Evolutionary conservation across 2,329 filamentous ascomycete species (phyloP).

Genomic region (Gaeumannomyces sp.): DNA sequence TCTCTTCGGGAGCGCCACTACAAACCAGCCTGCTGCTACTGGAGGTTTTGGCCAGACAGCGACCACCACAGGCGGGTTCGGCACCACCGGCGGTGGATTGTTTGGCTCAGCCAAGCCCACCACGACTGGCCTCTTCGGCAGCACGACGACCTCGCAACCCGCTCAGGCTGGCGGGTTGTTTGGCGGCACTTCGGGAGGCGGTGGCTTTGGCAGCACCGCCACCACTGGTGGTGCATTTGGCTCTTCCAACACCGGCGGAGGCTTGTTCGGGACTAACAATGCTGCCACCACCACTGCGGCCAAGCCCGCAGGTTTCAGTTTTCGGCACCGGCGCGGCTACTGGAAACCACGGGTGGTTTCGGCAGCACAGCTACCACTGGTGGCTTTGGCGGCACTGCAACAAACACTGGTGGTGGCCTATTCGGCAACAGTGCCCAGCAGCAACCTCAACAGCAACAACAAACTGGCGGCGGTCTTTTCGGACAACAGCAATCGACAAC

Average conservation of each 20-base stretch:
- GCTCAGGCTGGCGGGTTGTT: slow-evolving; percentile 31
- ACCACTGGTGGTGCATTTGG: slow-evolving; percentile 24
- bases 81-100: slow-evolving; percentile 29
- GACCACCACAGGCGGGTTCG: slow-evolving; percentile 31
- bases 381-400: slow-evolving; percentile 37
- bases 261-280: slow-evolving; percentile 22
- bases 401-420: slow-evolving; percentile 26
- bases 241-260: slow-evolving; percentile 22
- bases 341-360: slow-evolving; percentile 23
- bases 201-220: slow-evolving; percentile 18
- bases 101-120: slow-evolving; percentile 31
- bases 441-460: slow-evolving; percentile 3
- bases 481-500: slow-evolving; percentile 10
- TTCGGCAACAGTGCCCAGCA: slow-evolving; percentile 13
- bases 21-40: slow-evolving; percentile 27
- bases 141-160: slow-evolving; percentile 26
- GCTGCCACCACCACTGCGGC: slow-evolving; percentile 13
- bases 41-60: slow-evolving; percentile 25
- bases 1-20: slow-evolving; percentile 30
- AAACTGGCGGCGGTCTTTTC: slow-evolving; percentile 11
- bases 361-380: slow-evolving; percentile 27
- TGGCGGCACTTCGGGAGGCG: slow-evolving; percentile 23
- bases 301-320: slow-evolving; percentile 19
- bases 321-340: slow-evolving; percentile 20
- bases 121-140: slow-evolving; percentile 28